These are phyloP conservation scores for Lachancea kluyveri DNA, from an alignment of 805 yeast genomes.

Conservation along the genomic window DNA sequence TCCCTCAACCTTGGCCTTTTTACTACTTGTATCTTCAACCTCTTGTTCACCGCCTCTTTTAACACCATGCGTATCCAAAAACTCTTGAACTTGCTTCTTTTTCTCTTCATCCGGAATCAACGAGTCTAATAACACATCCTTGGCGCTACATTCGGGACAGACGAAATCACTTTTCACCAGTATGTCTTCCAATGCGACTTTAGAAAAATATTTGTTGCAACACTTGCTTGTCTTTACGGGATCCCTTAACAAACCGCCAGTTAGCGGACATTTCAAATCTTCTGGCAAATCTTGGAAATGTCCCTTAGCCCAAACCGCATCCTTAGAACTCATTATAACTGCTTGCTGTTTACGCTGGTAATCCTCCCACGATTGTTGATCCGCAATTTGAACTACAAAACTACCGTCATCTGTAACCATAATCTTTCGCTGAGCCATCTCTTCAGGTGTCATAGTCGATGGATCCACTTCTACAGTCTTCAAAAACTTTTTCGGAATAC, in stretches of 20 bases:
- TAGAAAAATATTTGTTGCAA: conserved; percentile 54
- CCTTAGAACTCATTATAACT: conserved; percentile 31
- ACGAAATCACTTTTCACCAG: conserved; percentile 78
- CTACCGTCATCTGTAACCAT: conserved; percentile 94
- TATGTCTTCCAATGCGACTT: conserved; percentile 54
- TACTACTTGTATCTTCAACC: conserved; percentile 4
- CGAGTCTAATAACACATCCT: conserved; percentile 71
- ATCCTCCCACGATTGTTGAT: conserved; percentile 81
- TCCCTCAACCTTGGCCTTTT: conserved; percentile 7
- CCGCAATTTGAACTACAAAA: conserved; percentile 94
- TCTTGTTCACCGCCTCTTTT: conserved; percentile 8
- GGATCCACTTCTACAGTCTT: conserved; percentile 60
- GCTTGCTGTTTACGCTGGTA: conserved; percentile 60
- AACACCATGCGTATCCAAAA: conserved; percentile 33
- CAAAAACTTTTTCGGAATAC: conserved; percentile 92
- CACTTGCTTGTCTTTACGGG: conserved; percentile 83
- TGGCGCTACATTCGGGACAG: conserved; percentile 80
- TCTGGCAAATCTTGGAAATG: conserved; percentile 40
- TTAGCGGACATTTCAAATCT: conserved; percentile 64
- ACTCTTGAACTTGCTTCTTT: conserved; percentile 47
- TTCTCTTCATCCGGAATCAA: conserved; percentile 57
- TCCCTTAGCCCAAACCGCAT: conserved; percentile 44
- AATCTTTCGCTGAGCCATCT: conserved; percentile 48
- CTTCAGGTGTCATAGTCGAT: conserved; percentile 57
- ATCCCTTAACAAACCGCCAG: conserved; percentile 52